Evolutionary conservation across 2,329 filamentous ascomycete species (phyloP), one percentile per base, ranked within the genome.

Genomic region (Aspergillus melleus): DNA sequence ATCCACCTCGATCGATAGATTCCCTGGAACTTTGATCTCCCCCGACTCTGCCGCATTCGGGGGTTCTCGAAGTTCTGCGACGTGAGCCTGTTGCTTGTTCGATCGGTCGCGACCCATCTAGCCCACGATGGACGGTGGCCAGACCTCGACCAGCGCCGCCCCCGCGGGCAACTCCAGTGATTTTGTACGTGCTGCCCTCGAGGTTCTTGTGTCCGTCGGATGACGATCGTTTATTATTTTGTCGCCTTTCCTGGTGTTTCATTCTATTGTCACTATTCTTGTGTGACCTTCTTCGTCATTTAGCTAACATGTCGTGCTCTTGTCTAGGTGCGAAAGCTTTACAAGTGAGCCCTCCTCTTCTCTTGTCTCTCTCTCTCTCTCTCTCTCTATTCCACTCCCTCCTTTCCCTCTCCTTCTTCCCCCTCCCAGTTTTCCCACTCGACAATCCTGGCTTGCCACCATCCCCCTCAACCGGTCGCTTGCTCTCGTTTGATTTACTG

Each of bases 301-400:
- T 55, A 54, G 64, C 68, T 71, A 65, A 70, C 61, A 55, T 42
- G 44, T 12, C 16, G 26, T 49, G 30, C 56, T 22, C 20, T 24
- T 59, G 6, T n/a, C 36, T 42, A 97, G 93, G 93, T 98, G 80
- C 92, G 94, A 83, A 98, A 98, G 81, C 83, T 98, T 66, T 98
- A 97, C 85, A 96, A 96, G 94, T 98, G 88, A 79, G 84, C 78
- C 64, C 59, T 12, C 30, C 59, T 59, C 61, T 61, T 65, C 59
- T 54, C 52, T 58, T 53, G 49, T 32, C 55, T 61, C 54, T 58
- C 47, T 59, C 30, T 52, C 42, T 54, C 44, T 52, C 57, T 55
- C 56, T 54, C 44, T 52, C 57, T 55, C 56, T 62, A 60, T 58
- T 50, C 16, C 54, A 19, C 47, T 55, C 54, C 22, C 22, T 42